Evolutionary conservation across 306 rosid species (phyloP).

Genomic region (Trichosanthes cucumerina): DNA sequence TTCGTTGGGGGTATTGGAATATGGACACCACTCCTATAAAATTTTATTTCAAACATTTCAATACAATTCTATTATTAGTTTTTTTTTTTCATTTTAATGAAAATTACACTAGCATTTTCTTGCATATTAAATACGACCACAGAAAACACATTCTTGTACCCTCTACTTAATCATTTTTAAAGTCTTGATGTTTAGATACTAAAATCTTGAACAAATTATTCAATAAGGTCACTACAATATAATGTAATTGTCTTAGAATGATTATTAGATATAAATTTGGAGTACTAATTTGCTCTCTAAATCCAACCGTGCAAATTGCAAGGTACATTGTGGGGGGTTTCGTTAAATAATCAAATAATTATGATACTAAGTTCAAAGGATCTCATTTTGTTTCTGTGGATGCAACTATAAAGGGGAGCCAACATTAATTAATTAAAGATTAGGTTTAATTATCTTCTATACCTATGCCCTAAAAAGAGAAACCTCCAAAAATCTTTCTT

Average conservation of each 20-base stretch:
- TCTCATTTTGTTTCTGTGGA: neutral
- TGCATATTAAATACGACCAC: neutral
- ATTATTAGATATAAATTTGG: no score
- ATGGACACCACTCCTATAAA: neutral
- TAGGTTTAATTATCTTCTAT: neutral
- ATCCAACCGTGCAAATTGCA: no score
- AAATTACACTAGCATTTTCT: neutral
- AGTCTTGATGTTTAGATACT: neutral
- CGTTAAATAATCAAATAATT: no score
- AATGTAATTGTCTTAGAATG: no score
- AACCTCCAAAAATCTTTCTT: neutral
- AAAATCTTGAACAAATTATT: no score
- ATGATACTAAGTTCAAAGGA: neutral
- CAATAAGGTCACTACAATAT: no score
- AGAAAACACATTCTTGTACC: no score
- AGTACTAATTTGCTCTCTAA: no score
- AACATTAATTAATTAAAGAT: neutral
- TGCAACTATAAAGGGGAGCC: constrained; percentile 1
- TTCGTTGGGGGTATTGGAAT: neutral
- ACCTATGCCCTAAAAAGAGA: constrained; percentile 11
- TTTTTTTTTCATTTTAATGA: neutral
- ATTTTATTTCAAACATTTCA: no score
- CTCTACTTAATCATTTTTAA: no score
- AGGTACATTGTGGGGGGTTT: no score
- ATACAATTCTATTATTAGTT: no score